These are phyloP conservation scores for Coelastrella sp. DNA, from an alignment of 139 green algal genomes.

Conservation along the genomic window DNA sequence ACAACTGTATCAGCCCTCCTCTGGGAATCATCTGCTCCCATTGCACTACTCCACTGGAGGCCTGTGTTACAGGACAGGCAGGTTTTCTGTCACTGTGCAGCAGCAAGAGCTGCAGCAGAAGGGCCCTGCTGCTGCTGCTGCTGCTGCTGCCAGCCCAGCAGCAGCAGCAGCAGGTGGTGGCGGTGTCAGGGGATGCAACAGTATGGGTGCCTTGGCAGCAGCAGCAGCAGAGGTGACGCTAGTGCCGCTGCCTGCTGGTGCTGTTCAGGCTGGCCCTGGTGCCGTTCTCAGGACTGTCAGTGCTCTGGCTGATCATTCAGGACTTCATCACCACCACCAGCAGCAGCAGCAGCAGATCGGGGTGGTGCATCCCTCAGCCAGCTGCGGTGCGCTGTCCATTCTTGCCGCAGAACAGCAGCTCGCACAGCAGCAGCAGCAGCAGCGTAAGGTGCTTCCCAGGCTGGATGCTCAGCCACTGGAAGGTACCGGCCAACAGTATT, in stretches of 20 bases:
- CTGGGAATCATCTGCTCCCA: slow-evolving; percentile 10
- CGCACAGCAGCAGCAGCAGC: slow-evolving; percentile 17
- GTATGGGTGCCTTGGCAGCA: neutral
- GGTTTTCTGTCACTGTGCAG: slow-evolving; percentile 37
- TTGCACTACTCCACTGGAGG: neutral
- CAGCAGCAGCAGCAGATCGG: neutral
- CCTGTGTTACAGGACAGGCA: slow-evolving; percentile 35
- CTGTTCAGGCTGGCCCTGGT: neutral
- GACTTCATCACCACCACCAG: neutral
- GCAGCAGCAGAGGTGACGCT: neutral
- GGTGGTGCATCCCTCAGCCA: neutral
- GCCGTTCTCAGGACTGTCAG: neutral
- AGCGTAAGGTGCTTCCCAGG: neutral
- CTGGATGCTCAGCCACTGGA: no score
- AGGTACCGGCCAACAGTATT: neutral
- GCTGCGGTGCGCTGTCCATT: slow-evolving; percentile 11
- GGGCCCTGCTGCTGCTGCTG: neutral
- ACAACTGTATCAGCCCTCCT: neutral
- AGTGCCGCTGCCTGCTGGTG: slow-evolving; percentile 7
- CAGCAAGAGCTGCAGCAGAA: neutral
- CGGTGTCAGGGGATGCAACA: neutral
- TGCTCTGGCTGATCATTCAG: neutral
- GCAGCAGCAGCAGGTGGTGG: neutral
- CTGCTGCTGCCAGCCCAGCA: neutral
- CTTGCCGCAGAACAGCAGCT: neutral